These are phyloP conservation scores for Sporisorium graminicola DNA, from an alignment of 1,284 basidiomycete species.

Conservation along the genomic window DNA sequence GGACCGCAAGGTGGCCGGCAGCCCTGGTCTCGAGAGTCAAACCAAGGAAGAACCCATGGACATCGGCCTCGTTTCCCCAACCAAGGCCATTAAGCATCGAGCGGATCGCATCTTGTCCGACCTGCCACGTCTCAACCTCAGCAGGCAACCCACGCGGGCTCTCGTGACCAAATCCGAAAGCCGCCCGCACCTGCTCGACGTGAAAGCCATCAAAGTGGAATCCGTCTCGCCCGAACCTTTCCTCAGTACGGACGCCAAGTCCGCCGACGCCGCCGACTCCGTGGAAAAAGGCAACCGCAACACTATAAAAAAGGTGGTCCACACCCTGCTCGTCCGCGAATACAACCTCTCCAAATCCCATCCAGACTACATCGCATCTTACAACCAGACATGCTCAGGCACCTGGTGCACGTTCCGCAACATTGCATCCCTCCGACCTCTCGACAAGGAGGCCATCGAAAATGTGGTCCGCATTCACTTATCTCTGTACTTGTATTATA, in stretches of 20 bases:
- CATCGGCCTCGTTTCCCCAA: conserved; percentile 2
- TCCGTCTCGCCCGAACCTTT: conserved; percentile 42
- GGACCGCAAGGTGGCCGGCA: conserved; percentile 35
- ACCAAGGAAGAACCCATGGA: conserved; percentile 3
- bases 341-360: conserved; percentile 34
- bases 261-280: neutral
- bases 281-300: conserved; percentile 45
- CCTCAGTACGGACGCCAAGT: conserved; percentile 10
- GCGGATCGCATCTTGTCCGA: conserved; percentile 44
- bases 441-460: conserved; percentile 39
- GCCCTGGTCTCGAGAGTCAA: conserved; percentile 14
- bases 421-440: conserved; percentile 18
- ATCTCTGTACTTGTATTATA: conserved; percentile 44
- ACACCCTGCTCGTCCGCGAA: conserved; percentile 37
- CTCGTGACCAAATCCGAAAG: conserved; percentile 3
- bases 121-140: conserved; percentile 42
- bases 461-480: conserved; percentile 42
- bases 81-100: conserved; percentile 23
- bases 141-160: conserved; percentile 33
- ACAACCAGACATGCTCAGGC: conserved; percentile 55
- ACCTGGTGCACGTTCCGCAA: conserved; percentile 54
- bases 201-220: conserved; percentile 25
- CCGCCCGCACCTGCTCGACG: conserved; percentile 24
- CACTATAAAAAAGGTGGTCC: conserved; percentile 47
- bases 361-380: conserved; percentile 55